Evolutionary conservation across 106 monocot genomes (phyloP).

Genomic region (Dendrobium catenatum): DNA sequence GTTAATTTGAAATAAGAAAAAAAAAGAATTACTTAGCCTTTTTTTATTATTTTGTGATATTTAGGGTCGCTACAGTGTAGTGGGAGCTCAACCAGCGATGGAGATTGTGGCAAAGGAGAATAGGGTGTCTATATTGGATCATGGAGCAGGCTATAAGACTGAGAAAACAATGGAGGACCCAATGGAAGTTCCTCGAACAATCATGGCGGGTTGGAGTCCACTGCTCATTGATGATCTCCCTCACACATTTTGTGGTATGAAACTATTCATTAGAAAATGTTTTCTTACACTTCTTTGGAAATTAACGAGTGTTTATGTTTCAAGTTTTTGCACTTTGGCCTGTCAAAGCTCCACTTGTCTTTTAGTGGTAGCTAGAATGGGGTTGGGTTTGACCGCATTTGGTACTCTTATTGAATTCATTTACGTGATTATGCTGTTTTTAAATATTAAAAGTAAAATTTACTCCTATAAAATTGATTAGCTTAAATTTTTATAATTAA

Average conservation of each 20-base stretch:
- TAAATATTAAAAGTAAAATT: no score
- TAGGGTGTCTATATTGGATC: slow-evolving; percentile 62
- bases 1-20: not conserved
- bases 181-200: slow-evolving; percentile 54
- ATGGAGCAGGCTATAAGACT: slow-evolving; percentile 40
- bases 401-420: no score
- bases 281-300: not conserved
- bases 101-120: slow-evolving; percentile 86
- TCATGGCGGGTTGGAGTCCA: slow-evolving; percentile 73
- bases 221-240: slow-evolving; percentile 59
- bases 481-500: no score
- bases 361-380: not conserved
- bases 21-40: not conserved
- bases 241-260: slow-evolving; percentile 61
- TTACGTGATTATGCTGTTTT: no score
- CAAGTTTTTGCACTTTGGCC: no score
- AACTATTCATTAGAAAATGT: not conserved
- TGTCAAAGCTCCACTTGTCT: not conserved
- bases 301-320: not conserved
- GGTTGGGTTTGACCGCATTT: no score
- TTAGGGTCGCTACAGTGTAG: slow-evolving; percentile 78
- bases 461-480: no score
- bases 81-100: slow-evolving; percentile 84
- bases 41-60: not conserved
- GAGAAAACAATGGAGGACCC: slow-evolving; percentile 62